Conservation (phyloP, 2,329 filamentous ascomycete species). For the Bisporella sp. region DNA sequence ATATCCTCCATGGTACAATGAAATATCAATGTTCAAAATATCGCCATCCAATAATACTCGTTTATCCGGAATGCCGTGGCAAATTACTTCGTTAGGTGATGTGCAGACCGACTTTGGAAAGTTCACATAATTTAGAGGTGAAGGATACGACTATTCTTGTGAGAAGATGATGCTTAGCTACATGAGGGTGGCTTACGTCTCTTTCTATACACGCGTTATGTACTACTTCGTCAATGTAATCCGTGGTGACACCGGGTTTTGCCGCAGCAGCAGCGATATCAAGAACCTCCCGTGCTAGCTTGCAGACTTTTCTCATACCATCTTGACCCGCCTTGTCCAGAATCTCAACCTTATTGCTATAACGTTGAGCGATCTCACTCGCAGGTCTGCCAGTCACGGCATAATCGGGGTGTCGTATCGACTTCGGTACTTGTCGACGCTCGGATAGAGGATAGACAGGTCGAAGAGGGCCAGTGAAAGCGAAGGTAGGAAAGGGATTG, state of each 20-base stretch:
- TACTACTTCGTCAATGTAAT: conserved; percentile 89
- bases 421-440: conserved; percentile 65
- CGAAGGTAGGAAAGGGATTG: conserved; percentile 87
- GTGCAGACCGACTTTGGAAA: conserved; percentile 99
- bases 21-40: conserved; percentile 95
- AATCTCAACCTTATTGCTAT: conserved; percentile 75
- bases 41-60: conserved; percentile 83
- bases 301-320: conserved; percentile 85
- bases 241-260: conserved; percentile 89
- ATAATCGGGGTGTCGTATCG: conserved; percentile 82
- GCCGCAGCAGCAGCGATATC: conserved; percentile 81
- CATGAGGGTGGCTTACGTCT: conserved; percentile 56
- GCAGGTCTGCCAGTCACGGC: conserved; percentile 72
- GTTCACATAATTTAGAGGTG: conserved; percentile 87
- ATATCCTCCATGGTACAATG: conserved; percentile 88
- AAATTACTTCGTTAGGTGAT: conserved; percentile 94
- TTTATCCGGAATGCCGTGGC: conserved; percentile 95
- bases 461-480: conserved; percentile 73
- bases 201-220: conserved; percentile 93
- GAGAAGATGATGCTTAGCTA: conserved; percentile 6
- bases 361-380: conserved; percentile 50
- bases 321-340: conserved; percentile 75
- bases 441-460: conserved; percentile 82
- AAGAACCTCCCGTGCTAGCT: conserved; percentile 79
- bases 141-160: conserved; percentile 72